Evolutionary conservation across 2,329 filamentous ascomycete genomes (phyloP).

Genomic region (Beauveria asiatica): DNA sequence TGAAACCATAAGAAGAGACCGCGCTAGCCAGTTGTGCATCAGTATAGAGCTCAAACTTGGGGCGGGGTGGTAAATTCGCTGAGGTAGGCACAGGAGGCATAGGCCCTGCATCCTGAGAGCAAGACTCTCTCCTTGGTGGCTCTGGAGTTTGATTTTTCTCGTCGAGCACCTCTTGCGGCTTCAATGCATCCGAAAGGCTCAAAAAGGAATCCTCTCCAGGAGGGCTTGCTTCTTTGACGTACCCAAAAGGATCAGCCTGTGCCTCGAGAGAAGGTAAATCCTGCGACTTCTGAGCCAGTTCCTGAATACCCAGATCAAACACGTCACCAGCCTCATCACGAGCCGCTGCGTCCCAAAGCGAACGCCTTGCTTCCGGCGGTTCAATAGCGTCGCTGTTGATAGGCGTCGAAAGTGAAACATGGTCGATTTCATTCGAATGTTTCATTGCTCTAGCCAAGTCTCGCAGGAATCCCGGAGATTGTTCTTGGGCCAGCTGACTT

Average conservation of each 20-base stretch:
- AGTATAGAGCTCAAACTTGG: conserved; percentile 53
- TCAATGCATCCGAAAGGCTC: conserved; percentile 19
- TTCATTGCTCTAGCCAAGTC: conserved; percentile 55
- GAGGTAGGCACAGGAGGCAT: not conserved
- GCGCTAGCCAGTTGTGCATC: conserved; percentile 54
- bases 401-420: conserved; percentile 31
- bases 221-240: conserved; percentile 17
- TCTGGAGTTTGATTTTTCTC: not conserved
- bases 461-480: conserved; percentile 57
- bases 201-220: conserved; percentile 17
- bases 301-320: conserved; percentile 53
- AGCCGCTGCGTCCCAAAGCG: conserved; percentile 64
- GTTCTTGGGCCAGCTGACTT: conserved; percentile 68
- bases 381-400: conserved; percentile 32
- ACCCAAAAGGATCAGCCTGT: conserved; percentile 32
- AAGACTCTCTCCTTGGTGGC: not conserved
- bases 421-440: conserved; percentile 41
- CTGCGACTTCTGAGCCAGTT: conserved; percentile 41
- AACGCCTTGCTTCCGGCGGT: conserved; percentile 22
- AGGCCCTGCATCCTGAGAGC: not conserved
- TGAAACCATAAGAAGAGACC: conserved; percentile 61
- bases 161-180: not conserved
- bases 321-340: conserved; percentile 58
- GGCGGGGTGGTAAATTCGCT: conserved; percentile 23
- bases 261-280: conserved; percentile 15